Conservation (phyloP, 192 early-diverging fungal species). For the Podila epicladia region DNA sequence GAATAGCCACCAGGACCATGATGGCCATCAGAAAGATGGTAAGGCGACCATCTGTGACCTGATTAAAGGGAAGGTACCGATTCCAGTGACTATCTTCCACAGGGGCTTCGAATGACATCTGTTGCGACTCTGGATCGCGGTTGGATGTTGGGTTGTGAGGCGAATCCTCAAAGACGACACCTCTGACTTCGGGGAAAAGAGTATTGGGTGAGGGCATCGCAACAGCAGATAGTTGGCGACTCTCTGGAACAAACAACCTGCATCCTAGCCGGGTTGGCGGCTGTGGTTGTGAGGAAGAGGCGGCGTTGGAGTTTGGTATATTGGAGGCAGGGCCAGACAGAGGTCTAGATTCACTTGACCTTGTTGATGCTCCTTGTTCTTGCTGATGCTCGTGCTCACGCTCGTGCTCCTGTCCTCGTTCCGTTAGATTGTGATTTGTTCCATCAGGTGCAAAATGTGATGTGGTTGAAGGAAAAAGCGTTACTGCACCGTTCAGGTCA, state of each 20-base stretch:
- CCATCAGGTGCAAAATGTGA: background rate
- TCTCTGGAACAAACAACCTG: background rate
- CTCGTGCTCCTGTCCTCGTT: too few species aligned
- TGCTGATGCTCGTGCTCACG: too few species aligned
- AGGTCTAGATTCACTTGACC: background rate
- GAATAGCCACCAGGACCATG: conserved; percentile 14
- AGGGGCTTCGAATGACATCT: background rate
- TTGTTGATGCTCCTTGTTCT: background rate
- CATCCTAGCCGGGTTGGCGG: background rate
- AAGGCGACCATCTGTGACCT: conserved; percentile 31
- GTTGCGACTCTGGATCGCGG: background rate
- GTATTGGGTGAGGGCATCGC: background rate
- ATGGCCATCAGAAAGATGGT: conserved; percentile 19
- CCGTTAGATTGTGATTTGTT: background rate
- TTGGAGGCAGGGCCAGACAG: background rate
- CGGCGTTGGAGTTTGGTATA: background rate
- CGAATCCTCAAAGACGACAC: background rate
- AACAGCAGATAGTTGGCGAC: background rate
- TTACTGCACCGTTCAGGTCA: conserved; percentile 1
- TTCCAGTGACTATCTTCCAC: conserved; percentile 15
- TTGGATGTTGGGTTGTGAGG: background rate
- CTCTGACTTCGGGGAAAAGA: conserved; percentile 9
- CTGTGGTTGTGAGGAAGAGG: background rate
- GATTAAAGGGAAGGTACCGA: conserved; percentile 39
- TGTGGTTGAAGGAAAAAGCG: background rate